phyloP scores from a whole-genome alignment of 2,329 filamentous ascomycete species.

The Metarhizium robertsii region DNA sequence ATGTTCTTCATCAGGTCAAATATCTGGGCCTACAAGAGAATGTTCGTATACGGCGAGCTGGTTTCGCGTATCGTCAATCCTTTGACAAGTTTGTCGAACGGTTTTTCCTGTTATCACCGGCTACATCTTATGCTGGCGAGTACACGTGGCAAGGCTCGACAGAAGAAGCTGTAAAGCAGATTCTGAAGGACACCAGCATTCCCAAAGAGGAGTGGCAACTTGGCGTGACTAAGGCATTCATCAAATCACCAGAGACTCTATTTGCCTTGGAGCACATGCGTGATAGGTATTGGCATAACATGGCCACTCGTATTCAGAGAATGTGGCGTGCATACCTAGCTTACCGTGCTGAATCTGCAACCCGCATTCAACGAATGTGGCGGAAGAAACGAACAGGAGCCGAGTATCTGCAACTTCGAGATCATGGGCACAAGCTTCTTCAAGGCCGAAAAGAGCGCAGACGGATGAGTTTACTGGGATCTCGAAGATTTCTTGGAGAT shows the following conservation, averaged over 20 bases:
- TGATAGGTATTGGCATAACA: constrained; percentile 98
- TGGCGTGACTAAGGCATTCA: constrained; percentile 93
- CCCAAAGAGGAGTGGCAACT: constrained; percentile 94
- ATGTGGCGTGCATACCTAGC: constrained; percentile 95
- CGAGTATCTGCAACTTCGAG: constrained; percentile 79
- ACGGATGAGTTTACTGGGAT: constrained; percentile 84
- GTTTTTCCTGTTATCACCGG: constrained; percentile 90
- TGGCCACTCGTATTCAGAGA: constrained; percentile 94
- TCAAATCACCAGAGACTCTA: constrained; percentile 93
- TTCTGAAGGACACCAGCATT: constrained; percentile 93
- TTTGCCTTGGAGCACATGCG: constrained; percentile 97
- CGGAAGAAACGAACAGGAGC: constrained; percentile 84
- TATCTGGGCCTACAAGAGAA: constrained; percentile 99
- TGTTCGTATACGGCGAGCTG: constrained; percentile 90
- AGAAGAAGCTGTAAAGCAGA: constrained; percentile 80
- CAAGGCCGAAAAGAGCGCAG: constrained; percentile 82
- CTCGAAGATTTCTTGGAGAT: constrained; percentile 85
- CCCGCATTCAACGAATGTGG: constrained; percentile 91
- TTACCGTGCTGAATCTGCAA: constrained; percentile 86
- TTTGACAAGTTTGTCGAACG: constrained; percentile 98
- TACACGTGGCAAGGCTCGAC: constrained; percentile 92
- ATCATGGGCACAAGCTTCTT: constrained; percentile 76
- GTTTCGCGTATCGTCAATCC: constrained; percentile 92
- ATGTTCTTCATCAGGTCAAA: constrained; percentile 97
- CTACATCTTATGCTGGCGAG: constrained; percentile 92